Base-by-base conservation (phyloP, 306 rosid genomes). In the Rosa lucieae region DNA sequence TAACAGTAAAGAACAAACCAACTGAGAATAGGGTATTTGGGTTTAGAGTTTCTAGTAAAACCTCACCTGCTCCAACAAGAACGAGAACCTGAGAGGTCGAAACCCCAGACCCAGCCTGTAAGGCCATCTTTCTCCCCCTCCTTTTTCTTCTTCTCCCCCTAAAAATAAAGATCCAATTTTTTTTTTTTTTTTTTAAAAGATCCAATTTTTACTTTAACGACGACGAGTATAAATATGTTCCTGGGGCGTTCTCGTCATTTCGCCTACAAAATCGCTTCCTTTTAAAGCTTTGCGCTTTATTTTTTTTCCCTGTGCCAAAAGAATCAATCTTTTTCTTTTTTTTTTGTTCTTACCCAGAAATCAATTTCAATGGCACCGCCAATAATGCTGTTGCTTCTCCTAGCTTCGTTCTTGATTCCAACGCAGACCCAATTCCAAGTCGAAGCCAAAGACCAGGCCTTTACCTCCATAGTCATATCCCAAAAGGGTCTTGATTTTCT, bases 401-500 rank as follows among this genome's bases (percentile, higher is more conserved):
- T 87, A 8, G 67, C 77, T 23, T 78, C 89, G 46, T 81, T 86
- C 17, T 80, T 87, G 48, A 29, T 26, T 78, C 77, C 78, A 37
- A 82, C 86, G 51, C 52, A 83, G 77, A 68, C 92, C 68, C 88
- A 85, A 82, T 49, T 79, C 69, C 77, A 81, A 78, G 79, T 74
- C 43, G 79, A 79, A 75, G 76, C 90, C 14, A 23, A 81, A 48
- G 85, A 79, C 46, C 74, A 89, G 75, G 82, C 88, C 84, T 95
- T 87, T 83, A 83, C 90, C 37, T 89, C 96, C 74, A 26, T 90
- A 1, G 78, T 76, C 47, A 85, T 93, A 39, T 89, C 97, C 79
- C 91, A 89, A 88, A 85, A 85, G 44, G 98, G 98, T 46, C 90
- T 95, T 51, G 88, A 90, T 89, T 92, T 91, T 80, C 85, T 91